Percentiles rank a stretch among this genome's conserved stretches.
These are phyloP conservation scores for Termitomyces sp. DNA, from an alignment of 768 basidiomycete genomes.

Conservation along the genomic window DNA sequence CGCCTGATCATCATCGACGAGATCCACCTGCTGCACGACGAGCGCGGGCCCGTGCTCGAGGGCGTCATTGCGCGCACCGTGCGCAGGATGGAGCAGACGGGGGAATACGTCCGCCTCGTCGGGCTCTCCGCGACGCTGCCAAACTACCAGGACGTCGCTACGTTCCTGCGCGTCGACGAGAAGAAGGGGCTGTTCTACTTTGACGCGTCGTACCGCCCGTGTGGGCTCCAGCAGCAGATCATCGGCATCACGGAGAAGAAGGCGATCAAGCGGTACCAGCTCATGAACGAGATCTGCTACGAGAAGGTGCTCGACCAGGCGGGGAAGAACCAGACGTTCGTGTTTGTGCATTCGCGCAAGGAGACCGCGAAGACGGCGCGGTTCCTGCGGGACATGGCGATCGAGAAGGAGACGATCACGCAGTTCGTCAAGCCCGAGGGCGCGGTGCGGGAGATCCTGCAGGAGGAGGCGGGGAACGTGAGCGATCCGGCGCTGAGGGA, in stretches of 20 bases:
- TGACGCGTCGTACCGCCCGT: constrained; percentile 90
- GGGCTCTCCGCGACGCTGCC: constrained; percentile 97
- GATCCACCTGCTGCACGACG: constrained; percentile 95
- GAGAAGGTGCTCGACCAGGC: constrained; percentile 95
- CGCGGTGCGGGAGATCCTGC: constrained; percentile 85
- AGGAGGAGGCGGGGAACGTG: constrained; percentile 76
- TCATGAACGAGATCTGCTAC: constrained; percentile 99
- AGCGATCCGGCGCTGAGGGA: constrained; percentile 83
- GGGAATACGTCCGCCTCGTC: constrained; percentile 88
- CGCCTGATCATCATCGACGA: constrained; percentile 97
- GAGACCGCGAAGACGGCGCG: constrained; percentile 97
- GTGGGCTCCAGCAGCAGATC: constrained; percentile 94
- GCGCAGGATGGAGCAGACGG: constrained; percentile 89
- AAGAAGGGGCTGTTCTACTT: constrained; percentile 95
- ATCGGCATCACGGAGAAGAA: constrained; percentile 99
- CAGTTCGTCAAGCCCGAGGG: constrained; percentile 94
- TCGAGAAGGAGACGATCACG: constrained; percentile 95
- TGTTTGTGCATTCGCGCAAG: constrained; percentile 98
- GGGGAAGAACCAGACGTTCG: constrained; percentile 84
- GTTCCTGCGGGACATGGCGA: constrained; percentile 90
- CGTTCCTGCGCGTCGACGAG: constrained; percentile 92
- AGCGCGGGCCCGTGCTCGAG: constrained; percentile 95
- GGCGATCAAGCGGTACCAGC: constrained; percentile 96
- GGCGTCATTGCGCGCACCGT: constrained; percentile 87
- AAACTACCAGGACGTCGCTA: constrained; percentile 96